Base-by-base conservation (phyloP, 441 rosid species). In the Eruca vesicaria region DNA sequence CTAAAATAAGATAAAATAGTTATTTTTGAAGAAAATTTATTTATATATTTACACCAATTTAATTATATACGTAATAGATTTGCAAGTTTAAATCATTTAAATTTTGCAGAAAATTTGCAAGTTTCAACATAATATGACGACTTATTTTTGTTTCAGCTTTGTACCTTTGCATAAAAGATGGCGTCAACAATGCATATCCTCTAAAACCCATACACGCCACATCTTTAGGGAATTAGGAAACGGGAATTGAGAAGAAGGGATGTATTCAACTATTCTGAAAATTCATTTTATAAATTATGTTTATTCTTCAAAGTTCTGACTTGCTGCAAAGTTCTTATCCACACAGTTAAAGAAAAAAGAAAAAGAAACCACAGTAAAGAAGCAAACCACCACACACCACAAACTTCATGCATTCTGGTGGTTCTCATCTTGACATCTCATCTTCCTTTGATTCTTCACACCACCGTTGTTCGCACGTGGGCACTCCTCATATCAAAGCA, bases 361-460 rank as follows among this genome's bases (percentile, higher is more conserved):
- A 41, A 41, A 7, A 48, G 10, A 48, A 48, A 48, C 9, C 9
- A 48, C 55, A 48, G 55, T 48, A 48, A 48, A 48, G 10, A 48
- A 48, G 55, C 55, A 48, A 48, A 48, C 55, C 4, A 48, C 21
- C 55, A 48, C 55, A 6, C 45, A 57, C 55, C 55, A 48, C 52
- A 48, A 15, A 48, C 55, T 48, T 48, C 19, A 10, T 48, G 10
- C 55, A 48, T 16, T 52, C 57, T 52, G 26, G 69, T 77, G 73
- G 73, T 68, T 77, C 68, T 59, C 28, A 36, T 59, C 9, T 57
- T 65, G 76, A 71, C 80, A 71, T 43, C 41, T 70, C 79, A 63
- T 72, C 73, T 64, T 43, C 52, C 52, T 43, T 43, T 43, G 52
- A 43, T 43, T 43, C 52, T 43, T 43, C 18, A 38, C n/a, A 38